Evolutionary conservation across 345 rosid species (phyloP).

Genomic region (Populus alba): DNA sequence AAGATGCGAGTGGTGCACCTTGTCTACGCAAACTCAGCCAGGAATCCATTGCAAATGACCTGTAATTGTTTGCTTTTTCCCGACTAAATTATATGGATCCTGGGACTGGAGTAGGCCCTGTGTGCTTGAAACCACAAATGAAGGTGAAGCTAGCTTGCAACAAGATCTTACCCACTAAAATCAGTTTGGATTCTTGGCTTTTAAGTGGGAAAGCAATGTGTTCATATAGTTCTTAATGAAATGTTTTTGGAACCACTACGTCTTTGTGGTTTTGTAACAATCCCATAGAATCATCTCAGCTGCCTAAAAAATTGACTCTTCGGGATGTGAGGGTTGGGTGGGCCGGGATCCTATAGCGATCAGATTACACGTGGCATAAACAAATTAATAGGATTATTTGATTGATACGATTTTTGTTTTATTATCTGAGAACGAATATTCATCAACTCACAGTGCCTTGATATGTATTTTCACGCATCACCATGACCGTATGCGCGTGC

Average conservation of each 20-base stretch:
- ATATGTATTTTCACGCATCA: background rate
- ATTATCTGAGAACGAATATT: no score
- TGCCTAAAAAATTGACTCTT: no score
- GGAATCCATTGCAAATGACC: background rate
- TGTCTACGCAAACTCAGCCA: background rate
- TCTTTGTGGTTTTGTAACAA: background rate
- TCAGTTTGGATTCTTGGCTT: slow-evolving; percentile 3
- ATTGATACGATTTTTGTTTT: no score
- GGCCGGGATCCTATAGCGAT: no score
- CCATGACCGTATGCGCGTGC: background rate
- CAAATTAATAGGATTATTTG: no score
- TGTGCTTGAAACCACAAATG: background rate
- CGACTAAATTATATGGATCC: no score
- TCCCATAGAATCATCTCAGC: no score
- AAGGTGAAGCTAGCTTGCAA: slow-evolving; percentile 10
- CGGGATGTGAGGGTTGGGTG: no score
- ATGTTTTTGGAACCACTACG: background rate
- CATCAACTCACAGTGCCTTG: background rate
- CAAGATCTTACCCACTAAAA: slow-evolving; percentile 21
- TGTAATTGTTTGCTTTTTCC: no score
- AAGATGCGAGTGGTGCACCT: background rate
- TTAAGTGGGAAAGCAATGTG: background rate
- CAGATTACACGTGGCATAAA: no score
- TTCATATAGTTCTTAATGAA: background rate
- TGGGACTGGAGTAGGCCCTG: background rate